Percentiles rank a stretch among this genome's conserved stretches.
phyloP scores from a whole-genome alignment of 2,329 filamentous ascomycete species.

The Penicillium sp. region DNA sequence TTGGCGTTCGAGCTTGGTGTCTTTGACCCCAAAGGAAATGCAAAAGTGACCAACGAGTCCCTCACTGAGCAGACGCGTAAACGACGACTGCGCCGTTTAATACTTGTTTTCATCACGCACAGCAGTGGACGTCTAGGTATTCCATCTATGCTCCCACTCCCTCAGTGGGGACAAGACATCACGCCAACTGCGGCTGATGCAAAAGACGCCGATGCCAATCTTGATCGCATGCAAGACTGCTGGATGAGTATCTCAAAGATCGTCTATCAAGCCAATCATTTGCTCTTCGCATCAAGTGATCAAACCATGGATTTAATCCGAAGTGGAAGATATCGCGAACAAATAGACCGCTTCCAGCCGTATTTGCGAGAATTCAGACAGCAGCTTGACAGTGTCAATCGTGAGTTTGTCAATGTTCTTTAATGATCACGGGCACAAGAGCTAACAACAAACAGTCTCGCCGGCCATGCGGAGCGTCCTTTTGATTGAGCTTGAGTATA shows the following conservation, averaged over 20 bases:
- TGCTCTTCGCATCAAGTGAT: conserved; percentile 81
- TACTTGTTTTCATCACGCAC: conserved; percentile 90
- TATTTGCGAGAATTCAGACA: conserved; percentile 76
- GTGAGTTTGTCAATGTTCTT: conserved; percentile 27
- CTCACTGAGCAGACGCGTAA: conserved; percentile 69
- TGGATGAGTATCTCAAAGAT: conserved; percentile 93
- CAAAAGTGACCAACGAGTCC: conserved; percentile 55
- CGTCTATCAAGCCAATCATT: conserved; percentile 88
- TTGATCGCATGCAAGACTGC: conserved; percentile 70
- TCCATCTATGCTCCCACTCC: conserved; percentile 82
- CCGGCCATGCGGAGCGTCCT: conserved; percentile 71
- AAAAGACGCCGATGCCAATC: conserved; percentile 36
- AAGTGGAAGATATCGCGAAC: conserved; percentile 77
- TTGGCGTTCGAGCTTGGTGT: conserved; percentile 92
- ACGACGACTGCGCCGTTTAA: conserved; percentile 79
- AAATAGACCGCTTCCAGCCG: conserved; percentile 79
- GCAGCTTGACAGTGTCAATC: conserved; percentile 76
- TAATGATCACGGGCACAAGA: neutral
- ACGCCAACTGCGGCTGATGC: conserved; percentile 32
- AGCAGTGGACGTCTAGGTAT: conserved; percentile 90
- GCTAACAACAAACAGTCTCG: conserved; percentile 47
- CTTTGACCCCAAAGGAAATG: conserved; percentile 85
- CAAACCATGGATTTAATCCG: conserved; percentile 88
- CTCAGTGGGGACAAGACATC: conserved; percentile 44
- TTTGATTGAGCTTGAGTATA: conserved; percentile 93